Percentiles rank a stretch among this genome's conserved stretches.
phyloP scores from a whole-genome alignment of 2,329 filamentous ascomycete species.

The Coniochaeta sp. region DNA sequence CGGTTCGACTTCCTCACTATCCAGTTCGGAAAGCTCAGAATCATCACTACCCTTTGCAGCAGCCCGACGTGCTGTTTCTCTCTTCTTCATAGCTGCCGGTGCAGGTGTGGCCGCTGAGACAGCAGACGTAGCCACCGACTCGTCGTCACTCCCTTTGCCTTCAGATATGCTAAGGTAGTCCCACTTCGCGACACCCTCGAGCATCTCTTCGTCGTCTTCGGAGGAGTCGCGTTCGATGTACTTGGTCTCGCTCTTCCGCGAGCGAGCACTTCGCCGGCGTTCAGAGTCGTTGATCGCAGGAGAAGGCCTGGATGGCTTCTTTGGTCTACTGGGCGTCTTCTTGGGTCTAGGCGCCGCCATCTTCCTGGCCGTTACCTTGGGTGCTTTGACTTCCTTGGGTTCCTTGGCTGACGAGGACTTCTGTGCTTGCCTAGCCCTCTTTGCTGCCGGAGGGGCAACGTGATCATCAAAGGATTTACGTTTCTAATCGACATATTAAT shows the following conservation, averaged over 20 bases:
- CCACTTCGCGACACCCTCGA: slow-evolving; percentile 53
- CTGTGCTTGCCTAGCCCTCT: slow-evolving; percentile 25
- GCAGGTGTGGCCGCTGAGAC: not conserved
- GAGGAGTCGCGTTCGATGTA: slow-evolving; percentile 51
- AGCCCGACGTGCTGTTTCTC: slow-evolving; percentile 2
- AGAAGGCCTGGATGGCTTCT: slow-evolving; percentile 14
- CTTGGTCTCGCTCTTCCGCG: slow-evolving; percentile 31
- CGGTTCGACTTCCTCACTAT: not conserved
- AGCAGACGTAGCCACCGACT: not conserved
- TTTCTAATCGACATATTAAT: slow-evolving; percentile 32
- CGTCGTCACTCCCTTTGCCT: slow-evolving; percentile 14
- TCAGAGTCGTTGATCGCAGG: slow-evolving; percentile 29
- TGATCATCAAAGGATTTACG: slow-evolving; percentile 46
- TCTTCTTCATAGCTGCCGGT: slow-evolving; percentile 3
- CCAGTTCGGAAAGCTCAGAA: slow-evolving; percentile 10
- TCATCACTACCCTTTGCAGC: slow-evolving; percentile 3
- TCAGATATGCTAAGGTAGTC: slow-evolving; percentile 37
- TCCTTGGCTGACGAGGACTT: slow-evolving; percentile 19
- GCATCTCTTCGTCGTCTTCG: slow-evolving; percentile 55
- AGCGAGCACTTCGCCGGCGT: slow-evolving; percentile 49
- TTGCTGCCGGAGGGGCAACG: slow-evolving; percentile 32
- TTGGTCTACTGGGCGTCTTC: slow-evolving; percentile 23
- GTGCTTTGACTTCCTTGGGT: slow-evolving; percentile 23
- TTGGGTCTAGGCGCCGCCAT: slow-evolving; percentile 21
- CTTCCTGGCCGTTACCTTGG: slow-evolving; percentile 10